These are phyloP conservation scores for Agaricus sinodeliciosus DNA, from an alignment of 768 basidiomycete genomes.

Conservation along the genomic window DNA sequence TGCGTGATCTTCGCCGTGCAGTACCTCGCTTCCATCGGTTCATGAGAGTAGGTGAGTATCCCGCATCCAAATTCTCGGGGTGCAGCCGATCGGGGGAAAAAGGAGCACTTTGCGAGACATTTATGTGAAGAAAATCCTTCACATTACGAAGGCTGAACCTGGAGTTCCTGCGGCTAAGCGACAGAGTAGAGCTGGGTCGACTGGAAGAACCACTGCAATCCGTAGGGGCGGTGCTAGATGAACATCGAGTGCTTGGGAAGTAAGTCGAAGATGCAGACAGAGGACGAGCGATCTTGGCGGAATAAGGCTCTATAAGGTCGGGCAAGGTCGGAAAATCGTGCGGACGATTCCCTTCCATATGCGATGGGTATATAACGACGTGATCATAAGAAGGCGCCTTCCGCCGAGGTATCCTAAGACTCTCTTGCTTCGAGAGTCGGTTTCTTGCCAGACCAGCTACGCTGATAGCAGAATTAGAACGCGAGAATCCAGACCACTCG, in stretches of 20 bases:
- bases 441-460: constrained; percentile 58
- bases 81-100: background rate
- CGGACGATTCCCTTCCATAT: constrained; percentile 16
- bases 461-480: constrained; percentile 53
- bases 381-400: constrained; percentile 30
- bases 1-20: constrained; percentile 5
- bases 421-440: constrained; percentile 62
- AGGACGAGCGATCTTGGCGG: background rate
- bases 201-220: background rate
- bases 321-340: constrained; percentile 26
- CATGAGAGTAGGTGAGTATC: background rate
- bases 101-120: constrained; percentile 18
- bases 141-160: constrained; percentile 47
- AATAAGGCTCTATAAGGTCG: background rate
- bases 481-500: constrained; percentile 34
- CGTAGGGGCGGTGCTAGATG: background rate
- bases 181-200: constrained; percentile 13
- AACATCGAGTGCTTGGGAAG: background rate
- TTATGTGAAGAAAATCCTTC: constrained; percentile 50
- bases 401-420: constrained; percentile 57
- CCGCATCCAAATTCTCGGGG: background rate
- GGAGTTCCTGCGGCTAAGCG: constrained; percentile 31
- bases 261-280: constrained; percentile 6
- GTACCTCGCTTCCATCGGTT: background rate
- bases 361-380: constrained; percentile 20